Percentiles rank a stretch among this genome's conserved stretches.
These are phyloP conservation scores for Coniosporium tulheliwenetii DNA, from an alignment of 2,329 filamentous ascomycete genomes.

Conservation along the genomic window DNA sequence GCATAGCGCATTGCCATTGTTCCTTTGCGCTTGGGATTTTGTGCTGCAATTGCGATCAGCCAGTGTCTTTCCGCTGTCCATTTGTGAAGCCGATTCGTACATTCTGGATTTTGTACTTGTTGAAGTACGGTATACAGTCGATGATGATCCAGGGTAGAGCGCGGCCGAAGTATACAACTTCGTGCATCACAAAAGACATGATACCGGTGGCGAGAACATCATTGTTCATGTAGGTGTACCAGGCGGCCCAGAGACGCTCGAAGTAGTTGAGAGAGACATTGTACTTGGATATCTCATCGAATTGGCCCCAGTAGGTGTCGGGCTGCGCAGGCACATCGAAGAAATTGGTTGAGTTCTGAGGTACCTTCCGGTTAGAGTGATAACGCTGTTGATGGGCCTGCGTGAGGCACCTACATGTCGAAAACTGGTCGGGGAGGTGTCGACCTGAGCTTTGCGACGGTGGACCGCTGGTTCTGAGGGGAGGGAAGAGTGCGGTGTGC, in stretches of 20 bases:
- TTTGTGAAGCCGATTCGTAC: slow-evolving; percentile 28
- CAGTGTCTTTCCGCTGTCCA: background rate
- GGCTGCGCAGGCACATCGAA: slow-evolving; percentile 19
- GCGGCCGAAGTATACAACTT: slow-evolving; percentile 86
- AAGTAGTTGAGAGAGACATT: slow-evolving; percentile 76
- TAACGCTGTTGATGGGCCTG: too few species aligned
- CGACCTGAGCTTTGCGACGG: too few species aligned
- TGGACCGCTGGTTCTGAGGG: too few species aligned
- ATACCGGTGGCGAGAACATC: slow-evolving; percentile 92
- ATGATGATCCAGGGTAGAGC: slow-evolving; percentile 85
- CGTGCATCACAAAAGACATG: slow-evolving; percentile 94
- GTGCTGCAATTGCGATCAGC: slow-evolving; percentile 26
- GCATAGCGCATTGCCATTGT: slow-evolving; percentile 84
- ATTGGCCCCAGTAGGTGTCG: slow-evolving; percentile 50
- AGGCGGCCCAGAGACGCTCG: slow-evolving; percentile 85
- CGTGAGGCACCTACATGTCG: too few species aligned
- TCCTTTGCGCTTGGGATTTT: slow-evolving; percentile 89
- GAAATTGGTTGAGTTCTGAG: slow-evolving; percentile 27
- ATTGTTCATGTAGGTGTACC: slow-evolving; percentile 98
- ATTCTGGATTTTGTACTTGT: slow-evolving; percentile 87
- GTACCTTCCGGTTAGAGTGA: background rate
- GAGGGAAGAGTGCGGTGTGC: too few species aligned
- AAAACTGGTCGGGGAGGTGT: too few species aligned
- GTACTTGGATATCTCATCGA: slow-evolving; percentile 48
- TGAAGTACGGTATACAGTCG: slow-evolving; percentile 73